Percentiles rank a stretch among this genome's conserved stretches.
Evolutionary conservation across 805 yeast genomes (phyloP).

Genomic region (Metschnikowia lochheadii): DNA sequence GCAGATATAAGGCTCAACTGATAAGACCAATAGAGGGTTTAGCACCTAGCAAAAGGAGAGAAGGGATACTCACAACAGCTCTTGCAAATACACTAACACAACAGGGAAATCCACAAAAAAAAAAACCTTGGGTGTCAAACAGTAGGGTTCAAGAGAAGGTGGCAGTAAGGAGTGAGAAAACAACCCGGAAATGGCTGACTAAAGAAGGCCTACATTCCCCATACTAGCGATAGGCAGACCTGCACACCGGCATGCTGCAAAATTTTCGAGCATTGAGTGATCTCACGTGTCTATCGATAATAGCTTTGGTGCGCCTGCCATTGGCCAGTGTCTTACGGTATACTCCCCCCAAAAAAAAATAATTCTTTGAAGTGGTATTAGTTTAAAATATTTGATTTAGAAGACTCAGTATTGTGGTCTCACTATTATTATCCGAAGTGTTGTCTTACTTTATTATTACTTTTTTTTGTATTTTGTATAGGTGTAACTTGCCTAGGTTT

Average conservation of each 20-base stretch:
- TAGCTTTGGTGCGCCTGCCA: constrained; percentile 9
- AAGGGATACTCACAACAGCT: background rate
- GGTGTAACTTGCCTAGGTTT: too few relatives aligned
- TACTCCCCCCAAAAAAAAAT: too few relatives aligned
- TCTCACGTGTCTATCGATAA: constrained; percentile 19
- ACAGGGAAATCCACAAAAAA: background rate
- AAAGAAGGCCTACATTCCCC: constrained; percentile 2
- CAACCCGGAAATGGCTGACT: background rate
- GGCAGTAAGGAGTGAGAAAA: background rate
- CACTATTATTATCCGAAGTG: too few relatives aligned
- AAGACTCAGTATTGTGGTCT: too few relatives aligned
- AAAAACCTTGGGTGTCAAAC: background rate
- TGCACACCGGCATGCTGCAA: constrained; percentile 14
- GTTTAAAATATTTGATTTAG: too few relatives aligned
- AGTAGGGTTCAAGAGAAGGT: background rate
- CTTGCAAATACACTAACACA: background rate
- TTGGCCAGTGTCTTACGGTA: constrained; percentile 9
- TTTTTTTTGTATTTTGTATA: too few relatives aligned
- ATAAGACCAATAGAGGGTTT: background rate
- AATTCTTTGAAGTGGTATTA: too few relatives aligned
- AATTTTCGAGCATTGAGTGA: constrained; percentile 17
- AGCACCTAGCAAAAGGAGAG: background rate
- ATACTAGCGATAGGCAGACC: constrained; percentile 4
- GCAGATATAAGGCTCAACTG: background rate
- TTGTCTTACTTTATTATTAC: too few relatives aligned